Evolutionary conservation across 2,329 filamentous ascomycete species (phyloP).

Genomic region (Plenodomus biglobosus): DNA sequence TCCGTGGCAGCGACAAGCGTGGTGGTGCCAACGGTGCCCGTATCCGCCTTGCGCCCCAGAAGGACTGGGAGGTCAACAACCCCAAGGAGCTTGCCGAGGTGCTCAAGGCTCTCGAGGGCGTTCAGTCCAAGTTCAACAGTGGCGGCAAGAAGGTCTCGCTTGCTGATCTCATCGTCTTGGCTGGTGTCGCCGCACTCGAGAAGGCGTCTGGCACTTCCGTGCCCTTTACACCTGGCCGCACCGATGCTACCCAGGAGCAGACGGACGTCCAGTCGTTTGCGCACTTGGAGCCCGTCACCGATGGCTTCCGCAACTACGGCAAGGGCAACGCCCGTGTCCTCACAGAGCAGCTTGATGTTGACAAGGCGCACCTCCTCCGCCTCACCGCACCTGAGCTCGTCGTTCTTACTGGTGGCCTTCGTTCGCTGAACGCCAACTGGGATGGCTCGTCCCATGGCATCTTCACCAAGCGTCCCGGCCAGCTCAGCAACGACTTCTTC

Average conservation of each 20-base stretch:
- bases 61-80: slow-evolving; percentile 75
- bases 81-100: slow-evolving; percentile 65
- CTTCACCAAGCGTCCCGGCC: slow-evolving; percentile 67
- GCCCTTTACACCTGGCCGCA: slow-evolving; percentile 72
- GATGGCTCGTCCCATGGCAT: slow-evolving; percentile 69
- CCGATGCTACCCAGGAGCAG: slow-evolving; percentile 70
- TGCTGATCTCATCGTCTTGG: slow-evolving; percentile 78
- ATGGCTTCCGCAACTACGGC: slow-evolving; percentile 81
- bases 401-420: slow-evolving; percentile 71
- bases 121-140: slow-evolving; percentile 68
- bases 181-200: slow-evolving; percentile 70
- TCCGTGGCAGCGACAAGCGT: slow-evolving; percentile 70
- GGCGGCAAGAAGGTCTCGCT: slow-evolving; percentile 72
- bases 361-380: slow-evolving; percentile 70
- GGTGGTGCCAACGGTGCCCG: slow-evolving; percentile 80
- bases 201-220: slow-evolving; percentile 67
- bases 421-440: slow-evolving; percentile 69
- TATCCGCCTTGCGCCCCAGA: slow-evolving; percentile 72
- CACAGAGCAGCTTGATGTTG: slow-evolving; percentile 70
- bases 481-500: slow-evolving; percentile 79
- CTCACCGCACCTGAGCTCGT: slow-evolving; percentile 71
- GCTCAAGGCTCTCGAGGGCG: slow-evolving; percentile 60
- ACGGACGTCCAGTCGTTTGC: slow-evolving; percentile 67
- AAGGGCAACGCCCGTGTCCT: slow-evolving; percentile 61
- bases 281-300: slow-evolving; percentile 68